These are phyloP conservation scores for Logfia minima DNA, from an alignment of 129 eudicot species.

Conservation along the genomic window DNA sequence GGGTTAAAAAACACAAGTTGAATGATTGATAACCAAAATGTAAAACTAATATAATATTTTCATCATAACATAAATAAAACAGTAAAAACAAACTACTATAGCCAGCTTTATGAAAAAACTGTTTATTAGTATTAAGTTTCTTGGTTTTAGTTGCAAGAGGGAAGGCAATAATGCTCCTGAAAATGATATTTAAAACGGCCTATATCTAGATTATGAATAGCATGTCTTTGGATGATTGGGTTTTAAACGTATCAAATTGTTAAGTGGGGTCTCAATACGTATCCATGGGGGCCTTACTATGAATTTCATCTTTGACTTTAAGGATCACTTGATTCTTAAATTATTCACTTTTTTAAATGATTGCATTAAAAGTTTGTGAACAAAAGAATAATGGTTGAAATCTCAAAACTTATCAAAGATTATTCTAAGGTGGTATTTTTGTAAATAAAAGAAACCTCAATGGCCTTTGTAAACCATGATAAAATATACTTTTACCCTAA, in stretches of 20 bases:
- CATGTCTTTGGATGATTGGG: not conserved
- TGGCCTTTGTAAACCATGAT: too few species aligned
- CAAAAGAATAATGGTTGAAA: too few species aligned
- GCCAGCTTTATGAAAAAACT: too few species aligned
- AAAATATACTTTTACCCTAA: not conserved
- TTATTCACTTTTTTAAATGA: not conserved
- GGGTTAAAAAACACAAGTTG: too few species aligned
- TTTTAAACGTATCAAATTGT: not conserved
- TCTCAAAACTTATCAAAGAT: too few species aligned
- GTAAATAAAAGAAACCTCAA: too few species aligned
- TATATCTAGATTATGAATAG: not conserved
- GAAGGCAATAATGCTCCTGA: not conserved
- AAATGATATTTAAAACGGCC: not conserved
- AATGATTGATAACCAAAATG: too few species aligned
- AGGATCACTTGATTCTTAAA: not conserved
- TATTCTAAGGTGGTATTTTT: too few species aligned
- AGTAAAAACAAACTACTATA: too few species aligned
- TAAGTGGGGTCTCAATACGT: not conserved
- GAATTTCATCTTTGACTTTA: not conserved
- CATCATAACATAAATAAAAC: too few species aligned
- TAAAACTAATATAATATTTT: too few species aligned
- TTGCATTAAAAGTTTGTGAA: not conserved
- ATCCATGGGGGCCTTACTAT: not conserved
- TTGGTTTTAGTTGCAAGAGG: conserved; percentile 2
- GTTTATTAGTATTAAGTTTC: not conserved